Base-by-base conservation (phyloP, 768 basidiomycete species). In the Calocybe cyanea region DNA sequence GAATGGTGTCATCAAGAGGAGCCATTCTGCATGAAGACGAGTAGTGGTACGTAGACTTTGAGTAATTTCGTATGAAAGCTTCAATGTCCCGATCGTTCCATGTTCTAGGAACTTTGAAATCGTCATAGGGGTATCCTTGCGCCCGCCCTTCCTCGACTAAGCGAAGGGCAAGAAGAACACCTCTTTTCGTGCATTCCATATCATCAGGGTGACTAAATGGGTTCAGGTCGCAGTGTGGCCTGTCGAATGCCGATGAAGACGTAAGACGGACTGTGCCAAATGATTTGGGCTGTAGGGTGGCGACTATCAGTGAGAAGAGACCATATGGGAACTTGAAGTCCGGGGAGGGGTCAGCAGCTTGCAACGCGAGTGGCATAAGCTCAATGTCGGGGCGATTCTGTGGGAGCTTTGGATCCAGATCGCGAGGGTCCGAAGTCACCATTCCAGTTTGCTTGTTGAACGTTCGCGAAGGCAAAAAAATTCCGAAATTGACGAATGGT, bases 1-100 rank as follows among this genome's bases (percentile, higher is more conserved):
- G 41, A 7, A 31, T 41, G 30, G 56, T 5, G 32, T 57, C 57
- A 13, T 62, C 53, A 11, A 57, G 54, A 2, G 44, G 53, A 41
- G 56, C 65, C 65, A 69, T 69, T 10, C 67, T 45, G 53, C 68
- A 68, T 35, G 66, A 63, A 31, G 55, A 61, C 7, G 62, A 43
- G 38, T 66, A 69, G 43, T 70, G 67, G 38, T 56, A 66, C 32
- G 59, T 61, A 11, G 63, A 59, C 42, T 57, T 46, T 7, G 45
- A 40, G 14, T 45, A 32, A 28, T 49, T 32, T 10, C 49, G 40
- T 28, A 63, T 59, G 48, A 60, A 65, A 8, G 38, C 51, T 23
- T 69, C 63, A n/a, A 69, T 34, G 25, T 56, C 62, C 19, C 21
- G 52, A 34, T 64, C 63, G 23, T 36, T 41, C 38, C 60, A 57